Base-by-base conservation (phyloP, 495 filamentous ascomycete genomes). In the Ascodesmis nigricans region DNA sequence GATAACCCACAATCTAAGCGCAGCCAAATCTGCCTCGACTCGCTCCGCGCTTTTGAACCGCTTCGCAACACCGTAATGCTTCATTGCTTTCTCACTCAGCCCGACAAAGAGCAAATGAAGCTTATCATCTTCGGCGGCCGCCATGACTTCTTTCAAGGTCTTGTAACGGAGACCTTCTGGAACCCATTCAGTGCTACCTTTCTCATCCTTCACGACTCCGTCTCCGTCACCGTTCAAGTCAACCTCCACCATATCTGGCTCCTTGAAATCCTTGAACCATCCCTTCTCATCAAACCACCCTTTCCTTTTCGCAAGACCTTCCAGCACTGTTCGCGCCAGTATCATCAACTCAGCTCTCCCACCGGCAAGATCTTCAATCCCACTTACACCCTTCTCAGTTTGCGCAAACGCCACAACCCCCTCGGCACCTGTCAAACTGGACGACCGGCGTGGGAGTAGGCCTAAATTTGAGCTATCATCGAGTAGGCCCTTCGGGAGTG, bases 1-100 rank as follows among this genome's bases (percentile, higher is more conserved):
- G n/a, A n/a, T n/a, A n/a, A n/a, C n/a, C n/a, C 60, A 67, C 58
- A 73, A 90, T 55, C 80, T 77, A 33, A 91, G 57, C 7, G 79
- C 62, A 4, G 87, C 87, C 17, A 95, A 65, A 52, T 97, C 87
- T 10, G 79, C 75, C 53, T 83, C 69, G 28, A 72, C 69, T 21
- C 68, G 62, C 41, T 90, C 72, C 0, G 73, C 71, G 13, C 77
- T 35, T 25, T 31, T 41, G 15, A 8, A 41, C 22, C 39, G 21
- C 30, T 35, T 41, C 15, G 35, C 36, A 24, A 37, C 13, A 24
- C 36, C 11, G 16, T 36, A 41, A 33, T 25, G 20, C 24, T 29
- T 30, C 33, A 35, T 41, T 9, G 62, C 33, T 26, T 41, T 41
- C 26, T 35, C 25, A 24, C 25, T 28, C n/a, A 36, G 11, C 33